phyloP scores from a whole-genome alignment of 164 flowering plant genomes.

The Euptelea pleiosperma region DNA sequence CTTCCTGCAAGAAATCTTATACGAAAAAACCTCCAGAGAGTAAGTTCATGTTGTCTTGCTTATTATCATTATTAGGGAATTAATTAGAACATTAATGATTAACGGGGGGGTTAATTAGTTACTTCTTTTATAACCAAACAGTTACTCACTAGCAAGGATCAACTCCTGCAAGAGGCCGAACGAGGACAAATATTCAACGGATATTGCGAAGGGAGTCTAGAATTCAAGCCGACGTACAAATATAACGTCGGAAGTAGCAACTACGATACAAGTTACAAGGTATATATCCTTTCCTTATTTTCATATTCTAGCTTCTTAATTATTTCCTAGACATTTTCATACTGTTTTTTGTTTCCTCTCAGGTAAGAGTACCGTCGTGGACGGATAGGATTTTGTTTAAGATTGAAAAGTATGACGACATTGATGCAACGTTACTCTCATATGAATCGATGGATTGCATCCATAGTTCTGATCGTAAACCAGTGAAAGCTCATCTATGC shows the following conservation, averaged over 20 bases:
- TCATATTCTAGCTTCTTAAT: background rate
- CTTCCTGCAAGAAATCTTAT: conserved; percentile 52
- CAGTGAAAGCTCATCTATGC: conserved; percentile 74
- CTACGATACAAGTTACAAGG: conserved; percentile 82
- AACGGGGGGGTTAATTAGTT: too few relatives aligned
- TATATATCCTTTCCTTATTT: conserved; percentile 5
- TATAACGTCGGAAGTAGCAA: conserved; percentile 61
- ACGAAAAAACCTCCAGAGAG: conserved; percentile 46
- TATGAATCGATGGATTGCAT: conserved; percentile 63
- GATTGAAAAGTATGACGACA: conserved; percentile 33
- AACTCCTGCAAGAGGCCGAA: conserved; percentile 68
- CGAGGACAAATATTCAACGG: conserved; percentile 67
- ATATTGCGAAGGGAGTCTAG: conserved; percentile 55
- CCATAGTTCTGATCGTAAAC: conserved; percentile 71
- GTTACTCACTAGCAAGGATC: conserved; percentile 56
- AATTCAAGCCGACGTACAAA: conserved; percentile 74
- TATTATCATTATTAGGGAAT: too few relatives aligned
- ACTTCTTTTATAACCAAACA: too few relatives aligned
- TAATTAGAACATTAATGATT: too few relatives aligned
- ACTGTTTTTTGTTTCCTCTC: conserved; percentile 1
- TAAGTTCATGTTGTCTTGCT: conserved; percentile 16
- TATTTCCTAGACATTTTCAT: background rate
- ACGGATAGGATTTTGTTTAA: conserved; percentile 75
- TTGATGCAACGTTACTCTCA: conserved; percentile 45
- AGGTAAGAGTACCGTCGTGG: conserved; percentile 75